A percentile compares a stretch with the other conserved stretches of the same genome.
Evolutionary conservation across 495 filamentous ascomycete species (phyloP).

Genomic region (Annulohypoxylon stygium): DNA sequence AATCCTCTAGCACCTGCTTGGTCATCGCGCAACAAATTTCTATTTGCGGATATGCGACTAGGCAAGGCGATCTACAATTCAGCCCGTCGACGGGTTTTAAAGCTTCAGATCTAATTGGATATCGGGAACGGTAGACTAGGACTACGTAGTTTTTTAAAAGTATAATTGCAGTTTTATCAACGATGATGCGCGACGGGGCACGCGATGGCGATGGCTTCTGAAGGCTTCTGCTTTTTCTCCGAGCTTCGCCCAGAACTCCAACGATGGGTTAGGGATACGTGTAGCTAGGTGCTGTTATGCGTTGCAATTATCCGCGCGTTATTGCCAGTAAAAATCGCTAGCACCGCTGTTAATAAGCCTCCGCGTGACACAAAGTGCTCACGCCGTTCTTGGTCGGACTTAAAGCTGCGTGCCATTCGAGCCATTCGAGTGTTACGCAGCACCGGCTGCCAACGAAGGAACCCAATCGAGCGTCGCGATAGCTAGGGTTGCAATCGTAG

Average conservation of each 20-base stretch:
- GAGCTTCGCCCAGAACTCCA: slow-evolving; percentile 41
- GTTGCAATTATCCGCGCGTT: slow-evolving; percentile 42
- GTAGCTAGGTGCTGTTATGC: background rate
- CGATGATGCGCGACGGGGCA: background rate
- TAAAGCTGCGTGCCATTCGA: slow-evolving; percentile 25
- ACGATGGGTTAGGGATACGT: background rate
- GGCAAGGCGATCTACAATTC: background rate
- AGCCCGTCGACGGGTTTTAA: background rate
- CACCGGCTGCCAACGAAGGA: slow-evolving; percentile 8
- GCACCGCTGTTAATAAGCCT: slow-evolving; percentile 40
- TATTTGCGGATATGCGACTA: slow-evolving; percentile 40
- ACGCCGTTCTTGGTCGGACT: slow-evolving; percentile 24
- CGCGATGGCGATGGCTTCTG: background rate
- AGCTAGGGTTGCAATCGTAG: slow-evolving; percentile 40
- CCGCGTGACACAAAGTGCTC: slow-evolving; percentile 41
- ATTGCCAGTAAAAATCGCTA: slow-evolving; percentile 34
- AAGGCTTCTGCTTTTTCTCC: slow-evolving; percentile 31
- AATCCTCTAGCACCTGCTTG: slow-evolving; percentile 27
- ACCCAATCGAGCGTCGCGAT: slow-evolving; percentile 24
- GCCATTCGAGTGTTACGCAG: slow-evolving; percentile 27
- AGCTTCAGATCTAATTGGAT: background rate
- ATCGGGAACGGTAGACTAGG: background rate
- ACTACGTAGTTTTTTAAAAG: background rate
- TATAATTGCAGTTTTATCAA: slow-evolving; percentile 17
- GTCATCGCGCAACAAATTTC: slow-evolving; percentile 26